Base-by-base conservation (phyloP, 2,329 filamentous ascomycete species). In the Cladosporium colombiae region DNA sequence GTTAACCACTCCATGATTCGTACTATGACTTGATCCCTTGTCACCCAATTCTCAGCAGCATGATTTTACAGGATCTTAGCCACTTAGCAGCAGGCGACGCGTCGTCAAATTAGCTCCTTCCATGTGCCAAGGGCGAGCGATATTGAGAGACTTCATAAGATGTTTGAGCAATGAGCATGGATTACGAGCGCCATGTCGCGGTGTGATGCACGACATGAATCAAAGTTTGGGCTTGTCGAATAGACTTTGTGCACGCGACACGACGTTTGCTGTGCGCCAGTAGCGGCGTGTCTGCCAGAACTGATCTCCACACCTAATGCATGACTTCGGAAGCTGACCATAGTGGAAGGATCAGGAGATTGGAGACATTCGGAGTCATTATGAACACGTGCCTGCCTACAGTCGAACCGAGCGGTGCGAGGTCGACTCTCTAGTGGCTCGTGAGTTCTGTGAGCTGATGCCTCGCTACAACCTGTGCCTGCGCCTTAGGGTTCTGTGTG, bases 261-360 rank as follows among this genome's bases (percentile, higher is more conserved):
- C 52, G 52, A 55, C 18, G 52, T 55, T 55, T 55, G 52, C 52
- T 55, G 52, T 33, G 52, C 52, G 52, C 16, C 52, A 55, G 52
- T 55, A 55, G 52, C n/a, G 52, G 16, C 27, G 10, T 21, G 40
- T 13, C n/a, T 46, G 40, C 18, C 2, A 33, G 52, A 21, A 16
- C 7, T 6, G n/a, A 55, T 29, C 25, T 55, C 52, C 52, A 55
- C 52, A 29, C 2, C 27, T n/a, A 33, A 55, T 52, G 52, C 52
- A 55, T 55, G 52, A 31, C 52, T 55, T 33, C 52, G 52, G 52
- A 55, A n/a, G 31, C 7, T 46, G n/a, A 7, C 40, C 40, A n/a
- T 18, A 4, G 18, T 44, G 18, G n/a, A 21, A 46, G 40, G 40
- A 46, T 46, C 40, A 46, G 40, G 40, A 46, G 40, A 46, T 46